Evolutionary conservation across 1,139 yeast species (phyloP), one percentile per base, ranked within the genome.

Genomic region (Yamadazyma taylorii): DNA sequence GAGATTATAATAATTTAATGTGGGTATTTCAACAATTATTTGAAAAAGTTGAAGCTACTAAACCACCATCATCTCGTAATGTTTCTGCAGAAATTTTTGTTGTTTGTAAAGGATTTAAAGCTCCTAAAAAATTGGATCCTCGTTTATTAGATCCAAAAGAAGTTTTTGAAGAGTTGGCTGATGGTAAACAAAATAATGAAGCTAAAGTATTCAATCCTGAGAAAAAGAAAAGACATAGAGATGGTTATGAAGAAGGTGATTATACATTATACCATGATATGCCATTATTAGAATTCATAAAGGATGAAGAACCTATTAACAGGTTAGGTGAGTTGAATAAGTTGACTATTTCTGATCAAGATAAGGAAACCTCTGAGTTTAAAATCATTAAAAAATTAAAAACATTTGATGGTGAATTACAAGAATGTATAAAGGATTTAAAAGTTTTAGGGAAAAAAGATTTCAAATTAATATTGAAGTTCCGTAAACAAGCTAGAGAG

Each of bases 81-180:
- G 98, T 94, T 17, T 92, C 98, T 53, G 98, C 98, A 2, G 99
- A 92, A 73, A 94, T 94, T 55, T 92, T 92, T 57, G 98, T 92
- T 37, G 97, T 90, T 27, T 92, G 99, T 66, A 82, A 83, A 61
- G 95, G 95, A 12, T 92, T 86, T 68, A 92, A 89, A 61, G 97
- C 97, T 10, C 98, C 98, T 35, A 88, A 89, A 60, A 89, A 86
- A 60, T 63, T 92, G 46, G 98, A 94, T 65, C 96, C 97, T 33
- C 78, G 95, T 55, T 72, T 92, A 41, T 71, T 94, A 41, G 98
- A 94, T 59, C 89, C 97, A 17, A 85, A 78, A 57, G 89, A 86
- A 56, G 97, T 94, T 17, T 92, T 92, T 55, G 97, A 92, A 63
- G 98, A 92, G 60, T 66, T 92, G 45, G 81, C 83, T 12, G 85